These are phyloP conservation scores for Kwoniella dendrophila DNA, from an alignment of 768 basidiomycete species.

Conservation along the genomic window DNA sequence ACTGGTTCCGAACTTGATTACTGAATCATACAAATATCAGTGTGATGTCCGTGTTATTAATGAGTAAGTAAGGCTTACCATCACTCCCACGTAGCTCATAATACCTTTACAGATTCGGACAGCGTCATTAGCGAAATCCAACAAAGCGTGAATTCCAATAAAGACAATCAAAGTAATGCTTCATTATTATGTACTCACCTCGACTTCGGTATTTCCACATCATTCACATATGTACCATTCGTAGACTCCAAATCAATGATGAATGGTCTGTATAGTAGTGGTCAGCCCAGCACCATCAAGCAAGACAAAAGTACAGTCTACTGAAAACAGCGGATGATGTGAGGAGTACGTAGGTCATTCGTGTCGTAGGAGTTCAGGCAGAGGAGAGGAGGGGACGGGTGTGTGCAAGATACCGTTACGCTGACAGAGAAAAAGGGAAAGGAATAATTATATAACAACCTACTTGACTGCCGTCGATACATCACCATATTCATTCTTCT, in stretches of 20 bases:
- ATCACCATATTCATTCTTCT: constrained; percentile 83
- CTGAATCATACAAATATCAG: constrained; percentile 29
- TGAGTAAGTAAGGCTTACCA: constrained; percentile 28
- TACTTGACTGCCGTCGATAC: constrained; percentile 81
- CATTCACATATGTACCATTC: constrained; percentile 91
- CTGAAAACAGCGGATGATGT: neutral
- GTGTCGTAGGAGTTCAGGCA: neutral
- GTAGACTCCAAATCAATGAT: constrained; percentile 99
- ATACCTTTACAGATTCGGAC: constrained; percentile 15
- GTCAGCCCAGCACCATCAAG: no score
- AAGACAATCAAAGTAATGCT: no score
- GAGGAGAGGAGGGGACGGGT: neutral
- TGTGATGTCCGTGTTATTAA: neutral
- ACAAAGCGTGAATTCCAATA: neutral
- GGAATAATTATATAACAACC: constrained; percentile 58
- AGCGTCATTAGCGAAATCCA: neutral
- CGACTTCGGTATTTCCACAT: constrained; percentile 76
- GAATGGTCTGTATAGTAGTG: constrained; percentile 76
- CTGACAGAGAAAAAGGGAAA: no score
- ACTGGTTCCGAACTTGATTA: constrained; percentile 59
- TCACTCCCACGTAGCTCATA: constrained; percentile 52
- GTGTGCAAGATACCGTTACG: no score
- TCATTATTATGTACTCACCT: constrained; percentile 63
- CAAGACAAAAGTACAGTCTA: no score
- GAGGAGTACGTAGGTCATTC: neutral